Evolutionary conservation across 1,139 yeast genomes (phyloP), one percentile per base, ranked within the genome.

Genomic region (Kurtzmaniella quercitrusa): DNA sequence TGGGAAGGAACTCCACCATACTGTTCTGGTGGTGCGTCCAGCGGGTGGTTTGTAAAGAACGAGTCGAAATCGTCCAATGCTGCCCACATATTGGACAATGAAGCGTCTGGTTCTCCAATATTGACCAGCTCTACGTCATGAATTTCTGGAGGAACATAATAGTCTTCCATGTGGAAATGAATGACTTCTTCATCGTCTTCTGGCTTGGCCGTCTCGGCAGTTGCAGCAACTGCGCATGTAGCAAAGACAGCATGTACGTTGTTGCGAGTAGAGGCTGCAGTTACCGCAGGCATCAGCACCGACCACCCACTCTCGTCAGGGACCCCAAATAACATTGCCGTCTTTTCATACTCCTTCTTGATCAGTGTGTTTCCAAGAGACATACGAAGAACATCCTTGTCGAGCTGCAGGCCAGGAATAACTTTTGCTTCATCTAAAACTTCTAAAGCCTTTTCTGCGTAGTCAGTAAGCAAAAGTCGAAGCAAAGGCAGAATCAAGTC

Each of bases 221-320:
- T 21, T 31, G 36, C 37, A 10, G 66, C 52, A 3, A 70, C 74
- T 2, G 72, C 70, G 58, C 97, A 91, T 0, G 96, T 88, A 29
- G 91, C 82, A 58, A 88, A 93, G 2, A 93, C 98, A 0, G 98
- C 91, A 62, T 93, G 98, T 1, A 94, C 95, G 58, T 94, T 93
- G 58, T 87, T 88, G 51, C 98, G 71, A 0, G 98, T 88, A 11
- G 85, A 79, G 0, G 95, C 85, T 0, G 97, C 89, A 0, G 95
- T 84, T 31, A 87, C 81, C 0, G 91, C 87, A 0, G 98, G 96
- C 93, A 87, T 85, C 2, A 98, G 95, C 41, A 94, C 82, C 0
- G 97, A 84, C 99, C 99, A 94, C 1, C 99, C 99, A 58, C 84
- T 82, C n/a, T 88, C 96, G 48, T 90, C 96, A 0, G 98, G 98